Conservation (phyloP, 2,329 filamentous ascomycete genomes). For the Zymoseptoria brevis region DNA sequence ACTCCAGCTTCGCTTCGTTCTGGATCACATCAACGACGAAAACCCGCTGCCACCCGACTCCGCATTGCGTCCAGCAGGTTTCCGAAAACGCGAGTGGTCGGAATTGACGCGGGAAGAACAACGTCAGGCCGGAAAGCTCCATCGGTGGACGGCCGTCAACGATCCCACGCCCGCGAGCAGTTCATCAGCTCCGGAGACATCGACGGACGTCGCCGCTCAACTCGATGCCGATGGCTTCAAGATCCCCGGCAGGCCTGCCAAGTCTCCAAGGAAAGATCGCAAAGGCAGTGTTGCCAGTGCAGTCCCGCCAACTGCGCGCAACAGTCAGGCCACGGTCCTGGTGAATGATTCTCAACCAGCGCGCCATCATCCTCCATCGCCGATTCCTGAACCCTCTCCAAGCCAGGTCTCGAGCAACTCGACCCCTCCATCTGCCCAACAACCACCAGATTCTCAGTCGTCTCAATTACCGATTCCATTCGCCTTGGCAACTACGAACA, state of each 20-base stretch:
- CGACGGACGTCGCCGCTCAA: neutral
- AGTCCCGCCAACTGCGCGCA: neutral
- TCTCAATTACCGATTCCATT: neutral
- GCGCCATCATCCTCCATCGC: neutral
- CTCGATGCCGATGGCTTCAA: constrained; percentile 5
- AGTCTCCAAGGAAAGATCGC: neutral
- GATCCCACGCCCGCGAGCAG: neutral
- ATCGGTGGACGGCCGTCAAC: neutral
- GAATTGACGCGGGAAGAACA: neutral
- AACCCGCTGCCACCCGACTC: neutral
- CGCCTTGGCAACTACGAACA: neutral
- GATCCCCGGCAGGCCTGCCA: neutral
- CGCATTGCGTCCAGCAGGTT: neutral
- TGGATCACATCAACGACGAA: neutral
- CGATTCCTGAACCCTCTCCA: neutral
- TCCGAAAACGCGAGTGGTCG: neutral
- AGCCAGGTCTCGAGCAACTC: neutral
- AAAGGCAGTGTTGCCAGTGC: neutral
- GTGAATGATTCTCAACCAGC: neutral
- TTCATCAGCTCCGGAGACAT: neutral
- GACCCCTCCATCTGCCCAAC: constrained; percentile 7
- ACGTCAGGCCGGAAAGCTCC: neutral
- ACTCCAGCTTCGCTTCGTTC: constrained; percentile 2
- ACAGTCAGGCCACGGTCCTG: neutral
- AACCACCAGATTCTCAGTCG: neutral